Evolutionary conservation across 2,329 filamentous ascomycete genomes (phyloP).

Genomic region (Sarocladiaceae sp.): DNA sequence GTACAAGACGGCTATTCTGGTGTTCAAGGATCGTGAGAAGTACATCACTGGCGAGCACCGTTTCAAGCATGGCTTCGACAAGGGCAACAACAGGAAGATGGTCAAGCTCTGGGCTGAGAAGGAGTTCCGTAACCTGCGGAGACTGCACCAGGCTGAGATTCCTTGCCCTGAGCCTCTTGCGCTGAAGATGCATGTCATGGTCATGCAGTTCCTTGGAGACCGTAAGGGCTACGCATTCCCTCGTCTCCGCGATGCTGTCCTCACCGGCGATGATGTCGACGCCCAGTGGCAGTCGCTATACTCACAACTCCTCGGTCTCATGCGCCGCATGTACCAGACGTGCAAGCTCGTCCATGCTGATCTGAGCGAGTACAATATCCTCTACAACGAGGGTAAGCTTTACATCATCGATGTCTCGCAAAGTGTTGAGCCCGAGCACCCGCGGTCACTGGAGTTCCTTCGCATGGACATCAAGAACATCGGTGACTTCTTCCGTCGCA

Average conservation of each 20-base stretch:
- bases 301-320: conserved; percentile 76
- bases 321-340: conserved; percentile 89
- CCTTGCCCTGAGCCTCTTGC: conserved; percentile 86
- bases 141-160: conserved; percentile 79
- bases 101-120: conserved; percentile 99
- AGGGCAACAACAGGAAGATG: conserved; percentile 93
- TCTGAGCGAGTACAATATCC: conserved; percentile 95
- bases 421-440: conserved; percentile 95
- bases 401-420: conserved; percentile 98
- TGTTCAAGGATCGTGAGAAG: conserved; percentile 95
- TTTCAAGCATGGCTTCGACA: conserved; percentile 87
- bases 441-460: conserved; percentile 85
- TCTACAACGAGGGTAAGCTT: conserved; percentile 77
- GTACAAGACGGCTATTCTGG: conserved; percentile 96
- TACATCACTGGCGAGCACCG: conserved; percentile 94
- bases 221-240: conserved; percentile 84
- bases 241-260: conserved; percentile 78
- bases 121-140: conserved; percentile 88
- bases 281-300: conserved; percentile 76
- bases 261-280: conserved; percentile 64
- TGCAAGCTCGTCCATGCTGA: conserved; percentile 93
- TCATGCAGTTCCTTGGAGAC: conserved; percentile 92
- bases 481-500: conserved; percentile 83
- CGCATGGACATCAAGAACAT: conserved; percentile 99
- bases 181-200: conserved; percentile 88